Conservation (phyloP, 352 stramenopile genomes). For the Globisporangium viniferum region DNA sequence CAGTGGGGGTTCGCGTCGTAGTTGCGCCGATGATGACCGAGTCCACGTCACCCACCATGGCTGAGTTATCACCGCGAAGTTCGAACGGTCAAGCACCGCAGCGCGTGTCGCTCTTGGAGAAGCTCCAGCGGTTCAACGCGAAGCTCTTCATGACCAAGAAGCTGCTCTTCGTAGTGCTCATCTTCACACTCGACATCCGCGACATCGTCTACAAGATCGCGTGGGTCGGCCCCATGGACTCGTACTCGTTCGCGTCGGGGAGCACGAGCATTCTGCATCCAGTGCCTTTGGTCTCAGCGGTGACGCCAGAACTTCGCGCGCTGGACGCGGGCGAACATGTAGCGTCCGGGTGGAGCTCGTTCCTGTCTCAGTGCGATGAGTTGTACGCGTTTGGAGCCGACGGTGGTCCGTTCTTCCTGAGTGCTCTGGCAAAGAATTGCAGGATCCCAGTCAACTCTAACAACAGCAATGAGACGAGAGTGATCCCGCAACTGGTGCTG, state of each 20-base stretch:
- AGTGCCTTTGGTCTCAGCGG: slow-evolving; percentile 4
- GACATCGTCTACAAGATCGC: slow-evolving; percentile 26
- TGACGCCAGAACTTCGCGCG: neutral
- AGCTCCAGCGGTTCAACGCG: neutral
- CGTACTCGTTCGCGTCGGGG: slow-evolving; percentile 16
- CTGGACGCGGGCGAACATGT: slow-evolving; percentile 8
- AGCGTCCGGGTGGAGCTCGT: slow-evolving; percentile 21
- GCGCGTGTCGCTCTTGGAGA: neutral
- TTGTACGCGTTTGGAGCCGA: slow-evolving; percentile 14
- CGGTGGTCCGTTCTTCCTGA: slow-evolving; percentile 21
- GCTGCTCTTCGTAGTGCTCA: slow-evolving; percentile 14
- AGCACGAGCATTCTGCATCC: slow-evolving; percentile 15
- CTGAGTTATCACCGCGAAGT: neutral
- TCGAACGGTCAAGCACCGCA: neutral
- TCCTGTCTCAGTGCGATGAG: slow-evolving; percentile 20
- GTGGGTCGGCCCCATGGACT: slow-evolving; percentile 23
- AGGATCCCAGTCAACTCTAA: slow-evolving; percentile 10
- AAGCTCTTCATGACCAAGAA: slow-evolving; percentile 13
- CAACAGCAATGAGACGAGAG: slow-evolving; percentile 10
- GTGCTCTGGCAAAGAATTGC: slow-evolving; percentile 20
- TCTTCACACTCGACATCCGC: slow-evolving; percentile 19
- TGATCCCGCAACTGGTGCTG: slow-evolving; percentile 20
- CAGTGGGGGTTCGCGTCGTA: neutral
- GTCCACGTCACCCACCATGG: neutral
- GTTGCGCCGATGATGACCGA: neutral